Conservation (phyloP, 179 eudicot genomes). For the Amaranthus tricolor region DNA sequence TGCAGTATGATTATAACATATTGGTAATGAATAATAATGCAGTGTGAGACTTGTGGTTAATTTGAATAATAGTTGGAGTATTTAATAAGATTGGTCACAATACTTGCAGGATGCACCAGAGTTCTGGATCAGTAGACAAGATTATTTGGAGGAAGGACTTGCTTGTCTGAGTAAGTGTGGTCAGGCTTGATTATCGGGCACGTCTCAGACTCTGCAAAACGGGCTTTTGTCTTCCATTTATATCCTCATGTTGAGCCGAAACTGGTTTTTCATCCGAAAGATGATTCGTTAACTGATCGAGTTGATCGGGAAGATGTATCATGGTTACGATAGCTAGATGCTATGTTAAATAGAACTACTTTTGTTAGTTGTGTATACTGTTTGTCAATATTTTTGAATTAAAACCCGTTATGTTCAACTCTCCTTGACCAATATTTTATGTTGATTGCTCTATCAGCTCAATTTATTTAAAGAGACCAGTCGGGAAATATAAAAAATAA, state of each 20-base stretch:
- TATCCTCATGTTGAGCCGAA: neutral
- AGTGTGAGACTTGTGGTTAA: neutral
- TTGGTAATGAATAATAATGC: neutral
- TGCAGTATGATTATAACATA: neutral
- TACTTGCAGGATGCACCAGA: conserved; percentile 90
- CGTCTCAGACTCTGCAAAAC: neutral
- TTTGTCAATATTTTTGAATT: no score
- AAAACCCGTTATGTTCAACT: no score
- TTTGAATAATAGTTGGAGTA: neutral
- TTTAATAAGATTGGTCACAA: neutral
- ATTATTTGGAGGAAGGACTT: conserved; percentile 91
- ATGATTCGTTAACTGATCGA: neutral
- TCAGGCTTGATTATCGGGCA: conserved; percentile 42
- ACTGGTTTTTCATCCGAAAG: neutral
- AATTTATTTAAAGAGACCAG: no score
- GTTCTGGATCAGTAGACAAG: conserved; percentile 91
- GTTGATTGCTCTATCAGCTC: no score
- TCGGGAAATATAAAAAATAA: no score
- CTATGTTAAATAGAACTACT: no score
- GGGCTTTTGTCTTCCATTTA: neutral
- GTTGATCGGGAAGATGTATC: neutral
- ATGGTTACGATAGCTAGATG: neutral
- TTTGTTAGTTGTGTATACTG: no score
- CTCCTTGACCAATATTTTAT: no score
- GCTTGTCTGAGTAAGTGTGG: conserved; percentile 86